phyloP scores from a whole-genome alignment of 2,329 filamentous ascomycete genomes.

The Dactylella cylindrospora region DNA sequence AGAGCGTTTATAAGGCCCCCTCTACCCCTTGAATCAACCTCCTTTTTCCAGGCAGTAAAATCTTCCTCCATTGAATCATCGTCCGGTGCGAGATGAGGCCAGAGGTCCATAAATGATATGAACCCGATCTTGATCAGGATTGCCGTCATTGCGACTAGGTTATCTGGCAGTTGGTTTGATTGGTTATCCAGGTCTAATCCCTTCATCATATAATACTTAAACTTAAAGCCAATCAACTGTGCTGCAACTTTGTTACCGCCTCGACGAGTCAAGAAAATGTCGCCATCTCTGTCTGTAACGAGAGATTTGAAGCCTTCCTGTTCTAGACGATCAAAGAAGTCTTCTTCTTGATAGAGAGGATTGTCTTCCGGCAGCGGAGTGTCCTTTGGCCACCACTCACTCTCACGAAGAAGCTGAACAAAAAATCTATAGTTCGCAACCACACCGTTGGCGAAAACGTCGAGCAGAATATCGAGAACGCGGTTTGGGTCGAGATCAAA shows the following conservation, averaged over 20 bases:
- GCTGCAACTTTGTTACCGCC: slow-evolving; percentile 85
- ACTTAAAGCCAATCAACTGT: slow-evolving; percentile 93
- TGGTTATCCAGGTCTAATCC: slow-evolving; percentile 62
- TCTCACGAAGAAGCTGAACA: slow-evolving; percentile 83
- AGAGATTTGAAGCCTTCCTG: slow-evolving; percentile 77
- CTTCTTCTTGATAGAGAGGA: slow-evolving; percentile 50
- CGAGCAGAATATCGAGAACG: slow-evolving; percentile 88
- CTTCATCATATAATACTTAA: slow-evolving; percentile 87
- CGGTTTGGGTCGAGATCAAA: slow-evolving; percentile 96
- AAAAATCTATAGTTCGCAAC: slow-evolving; percentile 94
- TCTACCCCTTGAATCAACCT: slow-evolving; percentile 75
- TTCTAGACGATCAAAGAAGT: slow-evolving; percentile 81
- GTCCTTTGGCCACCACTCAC: slow-evolving; percentile 91
- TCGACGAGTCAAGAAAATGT: slow-evolving; percentile 34
- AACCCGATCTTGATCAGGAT: slow-evolving; percentile 96
- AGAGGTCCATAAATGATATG: slow-evolving; percentile 85
- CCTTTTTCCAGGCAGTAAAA: slow-evolving; percentile 69
- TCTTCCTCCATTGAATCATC: slow-evolving; percentile 69
- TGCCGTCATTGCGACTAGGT: slow-evolving; percentile 86
- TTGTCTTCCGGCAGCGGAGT: slow-evolving; percentile 56
- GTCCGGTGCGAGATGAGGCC: slow-evolving; percentile 89
- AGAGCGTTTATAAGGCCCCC: slow-evolving; percentile 79
- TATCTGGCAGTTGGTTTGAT: slow-evolving; percentile 68
- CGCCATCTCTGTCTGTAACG: slow-evolving; percentile 64
- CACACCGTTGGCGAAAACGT: slow-evolving; percentile 89